Base-by-base conservation (phyloP, 345 rosid genomes). In the Ceriops decandra region DNA sequence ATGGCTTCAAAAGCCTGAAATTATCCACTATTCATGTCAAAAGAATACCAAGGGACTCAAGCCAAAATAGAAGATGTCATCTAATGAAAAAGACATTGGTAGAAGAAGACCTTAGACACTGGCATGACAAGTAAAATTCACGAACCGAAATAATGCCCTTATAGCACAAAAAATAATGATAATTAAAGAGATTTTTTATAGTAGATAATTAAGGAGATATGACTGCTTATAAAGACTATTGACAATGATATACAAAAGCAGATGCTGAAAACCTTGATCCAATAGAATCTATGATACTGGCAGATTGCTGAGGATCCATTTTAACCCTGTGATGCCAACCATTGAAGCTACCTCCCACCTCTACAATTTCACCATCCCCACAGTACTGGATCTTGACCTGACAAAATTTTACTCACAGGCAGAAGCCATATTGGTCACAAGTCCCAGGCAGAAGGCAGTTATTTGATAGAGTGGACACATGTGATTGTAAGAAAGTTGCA, bases 281-380 rank as follows among this genome's bases (percentile, higher is more conserved):
- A 59, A 52, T 20, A 46, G 77, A 62, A 57, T 83, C 84, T 20
- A 13, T 32, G 33, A 68, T 52, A 52, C 72, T 79, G 66, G 84
- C 57, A 56, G 79, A 88, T 72, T 86, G 74, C 74, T 82, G 76
- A 71, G 84, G 91, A 71, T 91, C 97, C 93, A 91, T 69, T 82
- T 82, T 87, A 68, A 95, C 84, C 38, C 71, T 78, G 64, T 86
- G 90, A 77, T 87, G 87, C 99, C 99, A 95, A 42, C 99, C 99
- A 63, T 87, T 95, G 79, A 95, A 95, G 80, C 97, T 87, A 57
- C 99, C 99, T 28, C 95, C 77, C 62, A 91, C 88, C 83, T 95
- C 99, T 84, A 91, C 97, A 65, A 77, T 84, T 63, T 88, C 86
- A 76, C 95, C 90, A 26, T 88, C 90, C 66, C 97, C 99, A 47